phyloP scores from a whole-genome alignment of 306 rosid genomes.

The Psophocarpus tetragonolobus region DNA sequence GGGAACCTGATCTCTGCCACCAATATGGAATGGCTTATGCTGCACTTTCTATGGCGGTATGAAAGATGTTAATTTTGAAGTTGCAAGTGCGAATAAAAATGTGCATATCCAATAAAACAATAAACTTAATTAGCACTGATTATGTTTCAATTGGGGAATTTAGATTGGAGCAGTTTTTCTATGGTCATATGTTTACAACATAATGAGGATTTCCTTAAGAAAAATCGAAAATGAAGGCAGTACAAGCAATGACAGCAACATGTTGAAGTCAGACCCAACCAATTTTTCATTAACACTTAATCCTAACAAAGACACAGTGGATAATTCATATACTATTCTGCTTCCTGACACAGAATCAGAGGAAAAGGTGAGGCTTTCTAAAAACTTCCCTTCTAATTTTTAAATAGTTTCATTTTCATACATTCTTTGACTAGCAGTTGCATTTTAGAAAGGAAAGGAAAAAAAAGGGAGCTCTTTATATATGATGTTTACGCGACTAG shows the following conservation, averaged over 20 bases:
- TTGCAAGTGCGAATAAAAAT: background rate
- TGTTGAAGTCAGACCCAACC: constrained; percentile 28
- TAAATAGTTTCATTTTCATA: background rate
- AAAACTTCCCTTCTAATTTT: background rate
- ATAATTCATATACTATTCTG: constrained; percentile 41
- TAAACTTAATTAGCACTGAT: too few species aligned
- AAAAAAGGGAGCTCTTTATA: background rate
- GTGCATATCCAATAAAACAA: background rate
- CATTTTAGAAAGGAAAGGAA: background rate
- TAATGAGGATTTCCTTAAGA: constrained; percentile 61
- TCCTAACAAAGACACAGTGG: constrained; percentile 36
- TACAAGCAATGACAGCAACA: background rate
- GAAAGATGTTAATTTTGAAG: constrained; percentile 12
- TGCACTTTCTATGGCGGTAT: constrained; percentile 66
- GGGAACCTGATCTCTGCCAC: constrained; percentile 44
- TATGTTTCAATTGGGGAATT: constrained; percentile 28
- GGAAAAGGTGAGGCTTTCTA: constrained; percentile 37
- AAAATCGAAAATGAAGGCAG: constrained; percentile 19
- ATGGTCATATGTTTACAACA: constrained; percentile 87
- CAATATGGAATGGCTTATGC: constrained; percentile 52
- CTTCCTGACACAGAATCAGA: constrained; percentile 43
- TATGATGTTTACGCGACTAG: background rate
- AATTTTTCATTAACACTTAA: constrained; percentile 44
- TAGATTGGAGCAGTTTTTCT: constrained; percentile 68
- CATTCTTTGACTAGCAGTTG: background rate